These are phyloP conservation scores for Circinella umbellata DNA, from an alignment of 371 early-diverging fungal species.

Conservation along the genomic window DNA sequence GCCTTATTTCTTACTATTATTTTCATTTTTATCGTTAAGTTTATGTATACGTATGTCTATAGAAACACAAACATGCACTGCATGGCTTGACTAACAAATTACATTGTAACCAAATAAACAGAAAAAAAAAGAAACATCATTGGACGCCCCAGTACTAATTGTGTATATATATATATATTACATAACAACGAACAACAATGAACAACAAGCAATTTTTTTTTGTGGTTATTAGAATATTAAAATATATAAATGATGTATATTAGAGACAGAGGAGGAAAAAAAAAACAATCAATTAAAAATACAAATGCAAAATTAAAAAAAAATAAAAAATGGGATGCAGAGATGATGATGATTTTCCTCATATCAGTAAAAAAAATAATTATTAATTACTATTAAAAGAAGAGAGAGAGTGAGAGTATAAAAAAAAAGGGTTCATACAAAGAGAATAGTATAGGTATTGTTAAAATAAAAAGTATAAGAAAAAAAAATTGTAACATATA, in stretches of 20 bases:
- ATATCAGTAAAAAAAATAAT: background rate
- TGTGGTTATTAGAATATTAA: no score
- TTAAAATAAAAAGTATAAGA: no score
- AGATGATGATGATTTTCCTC: background rate
- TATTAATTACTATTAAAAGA: background rate
- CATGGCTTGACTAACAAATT: background rate
- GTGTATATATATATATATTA: background rate
- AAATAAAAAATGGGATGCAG: background rate
- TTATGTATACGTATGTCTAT: no score
- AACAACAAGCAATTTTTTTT: background rate
- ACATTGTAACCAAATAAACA: background rate
- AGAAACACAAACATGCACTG: background rate
- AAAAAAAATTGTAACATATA: background rate
- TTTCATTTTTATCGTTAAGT: no score
- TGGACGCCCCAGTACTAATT: no score
- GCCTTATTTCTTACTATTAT: no score
- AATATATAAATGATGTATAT: background rate
- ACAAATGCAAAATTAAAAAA: background rate
- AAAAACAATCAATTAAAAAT: background rate
- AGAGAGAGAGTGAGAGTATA: background rate
- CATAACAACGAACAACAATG: background rate
- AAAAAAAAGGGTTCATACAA: conserved; percentile 4
- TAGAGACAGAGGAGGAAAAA: conserved; percentile 3
- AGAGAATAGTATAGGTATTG: background rate
- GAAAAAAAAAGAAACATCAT: no score